phyloP scores from a whole-genome alignment of 306 rosid species.

The Castanea crenata region DNA sequence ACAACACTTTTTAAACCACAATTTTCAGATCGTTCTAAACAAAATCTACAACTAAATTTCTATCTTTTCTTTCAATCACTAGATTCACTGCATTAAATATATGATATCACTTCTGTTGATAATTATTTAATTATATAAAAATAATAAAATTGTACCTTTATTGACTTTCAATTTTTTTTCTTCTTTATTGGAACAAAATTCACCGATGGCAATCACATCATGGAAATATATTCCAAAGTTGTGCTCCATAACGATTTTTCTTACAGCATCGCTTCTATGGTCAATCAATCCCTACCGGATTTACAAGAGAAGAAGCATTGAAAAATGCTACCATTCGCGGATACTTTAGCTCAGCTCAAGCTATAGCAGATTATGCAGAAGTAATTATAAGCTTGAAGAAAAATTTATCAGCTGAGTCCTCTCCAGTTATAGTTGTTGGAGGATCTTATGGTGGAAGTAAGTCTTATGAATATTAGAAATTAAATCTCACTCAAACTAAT shows the following conservation, averaged over 20 bases:
- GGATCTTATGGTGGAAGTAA: slow-evolving; percentile 77
- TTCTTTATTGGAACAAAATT: too few relatives aligned
- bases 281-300: slow-evolving; percentile 61
- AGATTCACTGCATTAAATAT: background rate
- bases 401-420: background rate
- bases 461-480: background rate
- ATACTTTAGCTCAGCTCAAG: slow-evolving; percentile 81
- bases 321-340: slow-evolving; percentile 23
- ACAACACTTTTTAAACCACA: too few relatives aligned
- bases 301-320: slow-evolving; percentile 45
- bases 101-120: too few relatives aligned
- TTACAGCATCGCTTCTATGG: slow-evolving; percentile 75
- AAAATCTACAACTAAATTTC: too few relatives aligned
- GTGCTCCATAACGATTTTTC: background rate
- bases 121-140: too few relatives aligned
- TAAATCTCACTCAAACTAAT: background rate
- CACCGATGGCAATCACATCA: too few relatives aligned
- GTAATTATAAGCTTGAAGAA: slow-evolving; percentile 39
- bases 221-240: too few relatives aligned
- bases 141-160: too few relatives aligned
- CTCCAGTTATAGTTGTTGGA: slow-evolving; percentile 58
- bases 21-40: too few relatives aligned
- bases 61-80: too few relatives aligned
- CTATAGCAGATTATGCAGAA: slow-evolving; percentile 69
- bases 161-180: too few relatives aligned